Conservation (phyloP, 192 early-diverging fungal genomes). For the Coemansia sp. region DNA sequence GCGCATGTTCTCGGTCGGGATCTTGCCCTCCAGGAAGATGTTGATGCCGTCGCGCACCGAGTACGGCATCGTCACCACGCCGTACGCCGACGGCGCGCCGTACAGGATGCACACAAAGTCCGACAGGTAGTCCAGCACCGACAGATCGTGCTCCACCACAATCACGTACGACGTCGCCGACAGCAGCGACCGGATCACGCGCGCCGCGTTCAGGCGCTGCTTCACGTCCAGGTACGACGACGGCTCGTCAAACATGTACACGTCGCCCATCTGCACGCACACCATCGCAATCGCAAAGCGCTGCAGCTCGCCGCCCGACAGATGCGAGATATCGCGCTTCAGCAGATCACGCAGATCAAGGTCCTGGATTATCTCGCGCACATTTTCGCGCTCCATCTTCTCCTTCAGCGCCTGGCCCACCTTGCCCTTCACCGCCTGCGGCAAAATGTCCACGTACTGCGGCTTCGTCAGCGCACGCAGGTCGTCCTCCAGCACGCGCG, state of each 20-base stretch:
- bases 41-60: conserved; percentile 98
- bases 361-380: conserved; percentile 66
- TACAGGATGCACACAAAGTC: conserved; percentile 99
- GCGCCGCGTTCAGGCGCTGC: conserved; percentile 96
- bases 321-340: conserved; percentile 75
- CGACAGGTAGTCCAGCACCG: conserved; percentile 95
- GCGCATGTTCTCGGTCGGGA: conserved; percentile 98
- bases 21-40: conserved; percentile 94
- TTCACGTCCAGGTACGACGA: conserved; percentile 98
- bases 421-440: conserved; percentile 73
- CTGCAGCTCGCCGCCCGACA: conserved; percentile 97
- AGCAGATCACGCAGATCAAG: conserved; percentile 81
- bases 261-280: conserved; percentile 80
- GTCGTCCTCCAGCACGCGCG: conserved; percentile 95
- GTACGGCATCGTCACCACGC: conserved; percentile 97
- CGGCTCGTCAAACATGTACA: conserved; percentile 99
- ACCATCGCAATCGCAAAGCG: conserved; percentile 93
- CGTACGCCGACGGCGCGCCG: conserved; percentile 93
- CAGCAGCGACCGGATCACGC: conserved; percentile 84
- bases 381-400: conserved; percentile 74
- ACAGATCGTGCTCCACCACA: conserved; percentile 98
- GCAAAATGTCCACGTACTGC: conserved; percentile 92
- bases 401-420: conserved; percentile 71
- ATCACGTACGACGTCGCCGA: conserved; percentile 79
- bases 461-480: conserved; percentile 93